Conservation (phyloP, 495 filamentous ascomycete species). For the Saxispiralis lemnorum region DNA sequence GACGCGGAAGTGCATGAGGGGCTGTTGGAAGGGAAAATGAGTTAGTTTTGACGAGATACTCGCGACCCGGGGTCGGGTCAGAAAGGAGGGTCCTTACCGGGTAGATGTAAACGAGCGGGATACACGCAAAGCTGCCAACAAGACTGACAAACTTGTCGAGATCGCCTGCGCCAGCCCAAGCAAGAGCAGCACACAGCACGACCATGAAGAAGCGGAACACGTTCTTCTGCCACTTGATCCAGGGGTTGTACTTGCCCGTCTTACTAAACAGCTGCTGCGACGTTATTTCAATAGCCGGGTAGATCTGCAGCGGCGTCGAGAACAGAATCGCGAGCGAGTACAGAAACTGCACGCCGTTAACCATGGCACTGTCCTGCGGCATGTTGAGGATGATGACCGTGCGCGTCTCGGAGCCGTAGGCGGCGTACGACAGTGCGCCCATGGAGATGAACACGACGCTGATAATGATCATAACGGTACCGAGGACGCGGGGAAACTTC, state of each 20-base stretch:
- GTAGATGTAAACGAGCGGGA: conserved; percentile 94
- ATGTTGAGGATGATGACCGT: conserved; percentile 92
- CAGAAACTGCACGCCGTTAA: conserved; percentile 88
- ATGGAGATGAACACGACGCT: conserved; percentile 76
- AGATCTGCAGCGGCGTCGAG: conserved; percentile 86
- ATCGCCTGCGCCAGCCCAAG: conserved; percentile 82
- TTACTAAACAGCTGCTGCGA: conserved; percentile 52
- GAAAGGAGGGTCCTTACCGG: conserved; percentile 48
- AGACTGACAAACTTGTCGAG: conserved; percentile 93
- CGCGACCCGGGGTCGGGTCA: not conserved
- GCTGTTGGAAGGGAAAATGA: no score
- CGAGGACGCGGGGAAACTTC: conserved; percentile 76
- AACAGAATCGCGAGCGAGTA: conserved; percentile 89
- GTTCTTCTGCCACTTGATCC: conserved; percentile 99
- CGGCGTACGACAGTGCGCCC: conserved; percentile 86
- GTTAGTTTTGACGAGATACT: no score
- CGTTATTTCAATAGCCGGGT: conserved; percentile 78
- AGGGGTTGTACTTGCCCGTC: conserved; percentile 87
- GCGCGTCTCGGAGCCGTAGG: conserved; percentile 84
- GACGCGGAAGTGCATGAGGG: conserved; percentile 68
- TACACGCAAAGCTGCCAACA: conserved; percentile 92
- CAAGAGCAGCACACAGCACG: conserved; percentile 63
- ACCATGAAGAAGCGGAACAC: conserved; percentile 85
- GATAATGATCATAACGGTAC: conserved; percentile 82
- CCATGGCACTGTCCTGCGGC: conserved; percentile 86